Evolutionary conservation across 73 alveolate species (phyloP), one percentile per base, ranked within the genome.

Genomic region (Paramecium biaurelia): DNA sequence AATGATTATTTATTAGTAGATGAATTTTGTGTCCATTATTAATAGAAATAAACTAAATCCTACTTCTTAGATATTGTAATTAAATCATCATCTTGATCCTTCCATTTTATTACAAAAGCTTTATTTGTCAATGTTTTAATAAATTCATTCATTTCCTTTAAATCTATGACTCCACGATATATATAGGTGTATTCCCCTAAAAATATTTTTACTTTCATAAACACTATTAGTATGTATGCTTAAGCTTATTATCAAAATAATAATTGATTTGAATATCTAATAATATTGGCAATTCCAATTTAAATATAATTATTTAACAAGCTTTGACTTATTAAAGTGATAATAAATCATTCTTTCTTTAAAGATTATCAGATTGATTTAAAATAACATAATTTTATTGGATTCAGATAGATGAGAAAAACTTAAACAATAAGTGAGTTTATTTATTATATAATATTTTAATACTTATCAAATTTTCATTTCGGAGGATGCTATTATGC

Each of bases 401-500:
- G 68, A 53, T 53, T 53, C 34, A 15, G 11, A 18, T 53, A 53
- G 26, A 53, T 53, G 30, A 53, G 68, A 53, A 32, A 53, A 18
- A 53, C 68, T 53, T 53, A 18, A 53, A 18, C 68, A 53, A 53
- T 53, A 53, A 53, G 68, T 53, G 26, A 53, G 68, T 53, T 53
- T 15, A n/a, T 18, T 53, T 53, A 53, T 53, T 53, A 53, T 32
- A 53, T 53, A n/a, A 53, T 53, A 53, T 53, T 53, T 18, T 53
- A 53, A 53, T 53, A 53, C 20, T 53, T 23, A 63, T 63, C 45
- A 30, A 63, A 63, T 63, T 30, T 4, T 63, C 84, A 63, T 63
- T 63, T 63, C 21, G 84, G 84, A 32, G 84, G 84, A 63, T 63
- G 84, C 21, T 63, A 63, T 63, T 63, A 32, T 14, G 84, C 84